These are phyloP conservation scores for Ustilago cynodontis DNA, from an alignment of 1,284 basidiomycete species.

Conservation along the genomic window DNA sequence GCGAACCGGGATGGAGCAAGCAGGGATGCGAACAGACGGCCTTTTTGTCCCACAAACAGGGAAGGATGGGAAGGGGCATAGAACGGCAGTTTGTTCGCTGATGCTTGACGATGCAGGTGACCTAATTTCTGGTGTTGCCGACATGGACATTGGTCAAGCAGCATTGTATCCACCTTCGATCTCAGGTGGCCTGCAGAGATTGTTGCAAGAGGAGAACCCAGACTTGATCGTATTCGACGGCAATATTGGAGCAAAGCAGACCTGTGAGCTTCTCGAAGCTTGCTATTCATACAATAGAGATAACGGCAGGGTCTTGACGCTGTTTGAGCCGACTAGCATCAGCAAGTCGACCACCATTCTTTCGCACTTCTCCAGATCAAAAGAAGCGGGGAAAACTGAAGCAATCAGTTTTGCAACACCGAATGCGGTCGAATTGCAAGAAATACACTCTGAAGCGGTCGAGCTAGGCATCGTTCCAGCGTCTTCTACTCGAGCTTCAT, in stretches of 20 bases:
- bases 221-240: constrained; percentile 39
- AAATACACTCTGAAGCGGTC: constrained; percentile 22
- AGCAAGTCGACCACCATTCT: constrained; percentile 31
- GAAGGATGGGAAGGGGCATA: constrained; percentile 50
- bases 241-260: constrained; percentile 46
- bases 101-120: constrained; percentile 80
- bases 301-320: constrained; percentile 68
- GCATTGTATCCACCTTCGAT: constrained; percentile 14
- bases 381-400: background rate
- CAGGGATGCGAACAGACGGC: constrained; percentile 87
- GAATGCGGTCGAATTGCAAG: constrained; percentile 47
- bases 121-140: constrained; percentile 86
- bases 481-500: background rate
- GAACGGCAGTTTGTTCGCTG: constrained; percentile 86
- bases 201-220: constrained; percentile 16
- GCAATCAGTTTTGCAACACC: constrained; percentile 47
- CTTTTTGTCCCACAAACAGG: constrained; percentile 72
- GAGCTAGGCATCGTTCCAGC: constrained; percentile 12
- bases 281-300: constrained; percentile 30
- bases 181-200: background rate
- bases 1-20: constrained; percentile 74
- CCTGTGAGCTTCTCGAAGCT: constrained; percentile 49
- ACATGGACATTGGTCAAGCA: constrained; percentile 76
- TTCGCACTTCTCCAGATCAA: constrained; percentile 20
- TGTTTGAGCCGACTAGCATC: constrained; percentile 51